Evolutionary conservation across 148 eudicot species (phyloP), one percentile per base, ranked within the genome.

Genomic region (Cornus florida): DNA sequence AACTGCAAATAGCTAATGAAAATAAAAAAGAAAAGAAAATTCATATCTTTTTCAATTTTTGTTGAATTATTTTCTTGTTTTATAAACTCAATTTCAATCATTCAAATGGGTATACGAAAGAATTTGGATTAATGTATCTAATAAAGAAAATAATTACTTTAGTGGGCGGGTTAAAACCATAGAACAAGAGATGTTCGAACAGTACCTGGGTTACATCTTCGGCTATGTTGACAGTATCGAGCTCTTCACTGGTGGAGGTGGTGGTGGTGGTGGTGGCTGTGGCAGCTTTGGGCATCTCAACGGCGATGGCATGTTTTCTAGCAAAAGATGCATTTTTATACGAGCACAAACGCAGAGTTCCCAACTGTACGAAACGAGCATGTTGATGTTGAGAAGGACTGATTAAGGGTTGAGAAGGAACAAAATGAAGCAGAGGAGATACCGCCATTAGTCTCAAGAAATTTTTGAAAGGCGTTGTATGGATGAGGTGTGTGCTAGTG

Each of bases 121-220:
- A 43, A 43, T 43, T 6, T 43, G 48, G 6, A 43, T 43, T 43
- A 9, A 6, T 43, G 8, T 43, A 43, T 43, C 6, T 43, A 53
- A 62, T 6, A 19, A 62, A 62, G 23, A 62, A 62, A 6, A 62
- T 17, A n/a, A 20, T 4, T 62, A 17, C 17, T n/a, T 19, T 19
- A 62, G 24, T 62, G 10, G 24, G 19, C 6, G 66, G 19, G 23
- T 62, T 19, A 62, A 62, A 62, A 62, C 3, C 24, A 19, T 13
- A 62, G 66, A 17, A 62, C 1, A 62, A 62, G 66, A 19, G 8
- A 62, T 1, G 6, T 4, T 62, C 4, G 43, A 46, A 32, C 17
- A 32, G 20, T 56, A 87, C 93, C 93, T 90, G 90, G 80, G 93
- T 90, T 38, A 89, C 93, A 68, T 90, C 90, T 1, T 88, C 90